Evolutionary conservation across 1,139 yeast genomes (phyloP).

Genomic region (Protomyces macrosporus): DNA sequence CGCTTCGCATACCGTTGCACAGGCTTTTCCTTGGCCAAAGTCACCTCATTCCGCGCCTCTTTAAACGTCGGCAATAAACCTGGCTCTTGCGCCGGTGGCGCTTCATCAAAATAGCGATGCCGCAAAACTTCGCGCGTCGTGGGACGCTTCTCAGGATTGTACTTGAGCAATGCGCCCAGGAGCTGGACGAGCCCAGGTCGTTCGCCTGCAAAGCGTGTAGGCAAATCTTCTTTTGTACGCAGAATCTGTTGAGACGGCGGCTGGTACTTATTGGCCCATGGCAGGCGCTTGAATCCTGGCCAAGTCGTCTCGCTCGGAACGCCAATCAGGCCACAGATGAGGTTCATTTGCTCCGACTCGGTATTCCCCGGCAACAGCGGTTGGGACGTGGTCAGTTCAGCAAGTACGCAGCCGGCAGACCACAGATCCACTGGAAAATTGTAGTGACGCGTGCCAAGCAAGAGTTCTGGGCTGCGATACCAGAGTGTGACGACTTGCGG

Average conservation of each 20-base stretch:
- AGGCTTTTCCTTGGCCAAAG: constrained; percentile 24
- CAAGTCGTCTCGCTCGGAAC: constrained; percentile 33
- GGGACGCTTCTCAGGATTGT: constrained; percentile 76
- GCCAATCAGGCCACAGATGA: constrained; percentile 31
- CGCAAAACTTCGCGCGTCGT: constrained; percentile 69
- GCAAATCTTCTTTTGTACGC: constrained; percentile 21
- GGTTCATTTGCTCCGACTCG: constrained; percentile 50
- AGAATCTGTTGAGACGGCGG: constrained; percentile 25
- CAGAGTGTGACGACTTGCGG: constrained; percentile 38
- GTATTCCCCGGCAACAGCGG: constrained; percentile 54
- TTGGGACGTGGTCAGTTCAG: constrained; percentile 52
- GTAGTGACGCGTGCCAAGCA: constrained; percentile 51
- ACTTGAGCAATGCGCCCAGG: constrained; percentile 59
- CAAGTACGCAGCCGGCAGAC: constrained; percentile 56
- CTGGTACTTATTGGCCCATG: constrained; percentile 31
- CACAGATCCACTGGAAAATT: constrained; percentile 55
- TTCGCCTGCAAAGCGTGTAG: constrained; percentile 26
- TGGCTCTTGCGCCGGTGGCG: constrained; percentile 42
- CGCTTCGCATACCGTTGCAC: neutral
- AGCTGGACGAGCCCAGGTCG: constrained; percentile 45
- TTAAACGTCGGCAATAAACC: constrained; percentile 32
- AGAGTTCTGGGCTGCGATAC: constrained; percentile 48
- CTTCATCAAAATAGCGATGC: constrained; percentile 68
- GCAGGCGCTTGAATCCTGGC: constrained; percentile 34
- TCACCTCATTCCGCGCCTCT: constrained; percentile 9